Conservation (phyloP, 2,329 filamentous ascomycete genomes). For the Aspergillus glaucus region DNA sequence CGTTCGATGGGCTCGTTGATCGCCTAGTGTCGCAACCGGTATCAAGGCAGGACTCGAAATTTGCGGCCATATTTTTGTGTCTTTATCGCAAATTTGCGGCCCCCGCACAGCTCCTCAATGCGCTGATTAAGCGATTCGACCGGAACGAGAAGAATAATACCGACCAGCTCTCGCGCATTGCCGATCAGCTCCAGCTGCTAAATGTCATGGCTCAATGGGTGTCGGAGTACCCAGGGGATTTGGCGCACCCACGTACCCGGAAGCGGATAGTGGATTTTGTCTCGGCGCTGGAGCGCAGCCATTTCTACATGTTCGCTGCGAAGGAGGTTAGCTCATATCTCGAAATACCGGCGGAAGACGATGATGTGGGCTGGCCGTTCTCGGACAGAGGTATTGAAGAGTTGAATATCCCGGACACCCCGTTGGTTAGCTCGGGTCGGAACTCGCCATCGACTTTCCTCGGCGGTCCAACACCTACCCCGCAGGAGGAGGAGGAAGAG, state of each 20-base stretch:
- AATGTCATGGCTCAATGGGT: constrained; percentile 86
- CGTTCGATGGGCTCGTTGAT: constrained; percentile 69
- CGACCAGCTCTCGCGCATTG: constrained; percentile 68
- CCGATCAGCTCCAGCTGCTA: constrained; percentile 75
- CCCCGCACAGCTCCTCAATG: constrained; percentile 68
- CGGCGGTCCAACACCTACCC: constrained; percentile 12
- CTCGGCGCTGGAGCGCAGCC: constrained; percentile 63
- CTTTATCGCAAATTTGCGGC: constrained; percentile 90
- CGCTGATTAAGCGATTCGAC: constrained; percentile 58
- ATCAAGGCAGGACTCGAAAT: constrained; percentile 83
- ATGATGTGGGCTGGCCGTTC: constrained; percentile 89
- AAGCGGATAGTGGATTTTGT: constrained; percentile 71
- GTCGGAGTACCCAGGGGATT: constrained; percentile 83
- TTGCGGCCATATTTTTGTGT: constrained; percentile 80
- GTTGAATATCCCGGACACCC: constrained; percentile 36
- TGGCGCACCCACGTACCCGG: constrained; percentile 70
- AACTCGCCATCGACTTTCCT: constrained; percentile 33
- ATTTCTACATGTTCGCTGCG: constrained; percentile 77
- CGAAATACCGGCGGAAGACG: constrained; percentile 71
- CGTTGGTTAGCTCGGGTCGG: constrained; percentile 35
- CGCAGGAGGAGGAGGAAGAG: constrained; percentile 21
- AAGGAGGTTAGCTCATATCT: constrained; percentile 78
- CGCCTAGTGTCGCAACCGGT: constrained; percentile 76
- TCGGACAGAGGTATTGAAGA: constrained; percentile 59
- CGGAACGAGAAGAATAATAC: constrained; percentile 69